These are phyloP conservation scores for Termitomyces sp. DNA, from an alignment of 768 basidiomycete genomes.

Conservation along the genomic window DNA sequence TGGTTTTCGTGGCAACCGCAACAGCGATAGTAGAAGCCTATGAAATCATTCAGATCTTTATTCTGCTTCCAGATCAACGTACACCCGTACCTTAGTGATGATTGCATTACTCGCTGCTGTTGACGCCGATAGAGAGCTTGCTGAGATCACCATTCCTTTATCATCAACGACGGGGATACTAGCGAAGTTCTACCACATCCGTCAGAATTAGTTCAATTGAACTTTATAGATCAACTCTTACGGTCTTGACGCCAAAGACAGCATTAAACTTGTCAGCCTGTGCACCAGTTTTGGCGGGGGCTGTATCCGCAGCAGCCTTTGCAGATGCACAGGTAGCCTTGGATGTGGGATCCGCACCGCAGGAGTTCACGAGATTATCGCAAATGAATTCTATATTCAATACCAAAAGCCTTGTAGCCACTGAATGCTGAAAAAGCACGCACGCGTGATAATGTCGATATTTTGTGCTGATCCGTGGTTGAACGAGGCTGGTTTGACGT, in stretches of 20 bases:
- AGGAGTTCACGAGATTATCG: constrained; percentile 46
- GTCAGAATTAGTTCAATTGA: background rate
- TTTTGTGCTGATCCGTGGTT: constrained; percentile 57
- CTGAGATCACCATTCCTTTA: constrained; percentile 32
- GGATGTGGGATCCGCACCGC: constrained; percentile 48
- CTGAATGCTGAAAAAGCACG: constrained; percentile 7
- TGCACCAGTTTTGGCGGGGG: constrained; percentile 36
- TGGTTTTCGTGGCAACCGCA: constrained; percentile 12
- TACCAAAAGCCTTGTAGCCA: background rate
- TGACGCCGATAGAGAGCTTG: constrained; percentile 10
- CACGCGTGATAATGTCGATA: constrained; percentile 51
- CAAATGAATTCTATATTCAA: constrained; percentile 38
- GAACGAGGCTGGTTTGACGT: constrained; percentile 30
- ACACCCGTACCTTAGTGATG: background rate
- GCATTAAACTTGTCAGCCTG: constrained; percentile 63
- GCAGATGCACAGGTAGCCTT: constrained; percentile 41
- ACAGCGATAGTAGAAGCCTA: background rate
- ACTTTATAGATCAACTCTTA: constrained; percentile 10
- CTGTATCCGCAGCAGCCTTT: constrained; percentile 34
- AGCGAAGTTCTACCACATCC: constrained; percentile 35
- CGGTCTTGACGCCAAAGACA: constrained; percentile 47
- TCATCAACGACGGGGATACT: constrained; percentile 35
- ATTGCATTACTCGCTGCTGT: background rate
- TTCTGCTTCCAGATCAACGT: background rate
- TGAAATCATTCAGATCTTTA: background rate